Percentiles rank a stretch among this genome's conserved stretches.
Evolutionary conservation across 495 filamentous ascomycete species (phyloP).

Genomic region (Penicillium riverlandense): DNA sequence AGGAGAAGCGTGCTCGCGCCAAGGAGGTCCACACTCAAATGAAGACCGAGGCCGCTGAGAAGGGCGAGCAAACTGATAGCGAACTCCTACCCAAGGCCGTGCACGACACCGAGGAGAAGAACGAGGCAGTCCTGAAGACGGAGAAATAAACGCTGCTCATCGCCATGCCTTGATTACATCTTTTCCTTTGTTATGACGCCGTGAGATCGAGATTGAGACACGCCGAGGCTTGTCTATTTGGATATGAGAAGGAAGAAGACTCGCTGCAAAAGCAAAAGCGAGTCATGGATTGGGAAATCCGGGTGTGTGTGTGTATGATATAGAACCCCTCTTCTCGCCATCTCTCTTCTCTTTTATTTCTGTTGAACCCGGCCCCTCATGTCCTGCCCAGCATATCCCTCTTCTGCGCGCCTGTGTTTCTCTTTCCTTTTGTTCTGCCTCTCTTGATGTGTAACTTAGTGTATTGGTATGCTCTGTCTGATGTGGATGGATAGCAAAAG

Average conservation of each 20-base stretch:
- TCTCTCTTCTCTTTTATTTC: slow-evolving; percentile 12
- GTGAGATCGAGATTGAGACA: too few relatives aligned
- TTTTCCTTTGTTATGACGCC: too few relatives aligned
- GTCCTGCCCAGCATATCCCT: slow-evolving; percentile 19
- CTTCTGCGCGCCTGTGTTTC: slow-evolving; percentile 15
- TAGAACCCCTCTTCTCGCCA: slow-evolving; percentile 8
- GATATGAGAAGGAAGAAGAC: too few relatives aligned
- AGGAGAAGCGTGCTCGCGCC: slow-evolving; percentile 19
- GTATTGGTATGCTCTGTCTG: slow-evolving; percentile 23
- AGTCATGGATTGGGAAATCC: slow-evolving; percentile 4
- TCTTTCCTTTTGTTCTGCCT: slow-evolving; percentile 3
- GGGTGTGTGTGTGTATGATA: slow-evolving; percentile 23
- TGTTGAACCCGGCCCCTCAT: slow-evolving; percentile 6
- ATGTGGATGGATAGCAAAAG: slow-evolving; percentile 5
- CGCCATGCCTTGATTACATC: not conserved
- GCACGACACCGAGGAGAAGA: slow-evolving; percentile 37
- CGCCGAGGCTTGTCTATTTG: too few relatives aligned
- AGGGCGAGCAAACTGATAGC: slow-evolving; percentile 26
- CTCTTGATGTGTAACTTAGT: slow-evolving; percentile 23
- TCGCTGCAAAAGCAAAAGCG: not conserved
- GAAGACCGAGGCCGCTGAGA: slow-evolving; percentile 12
- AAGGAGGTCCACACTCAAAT: slow-evolving; percentile 18
- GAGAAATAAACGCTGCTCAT: slow-evolving; percentile 16
- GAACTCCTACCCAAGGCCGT: slow-evolving; percentile 44
- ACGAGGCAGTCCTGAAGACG: slow-evolving; percentile 14